These are phyloP conservation scores for Brassica juncea DNA, from an alignment of 345 rosid genomes.

Conservation along the genomic window DNA sequence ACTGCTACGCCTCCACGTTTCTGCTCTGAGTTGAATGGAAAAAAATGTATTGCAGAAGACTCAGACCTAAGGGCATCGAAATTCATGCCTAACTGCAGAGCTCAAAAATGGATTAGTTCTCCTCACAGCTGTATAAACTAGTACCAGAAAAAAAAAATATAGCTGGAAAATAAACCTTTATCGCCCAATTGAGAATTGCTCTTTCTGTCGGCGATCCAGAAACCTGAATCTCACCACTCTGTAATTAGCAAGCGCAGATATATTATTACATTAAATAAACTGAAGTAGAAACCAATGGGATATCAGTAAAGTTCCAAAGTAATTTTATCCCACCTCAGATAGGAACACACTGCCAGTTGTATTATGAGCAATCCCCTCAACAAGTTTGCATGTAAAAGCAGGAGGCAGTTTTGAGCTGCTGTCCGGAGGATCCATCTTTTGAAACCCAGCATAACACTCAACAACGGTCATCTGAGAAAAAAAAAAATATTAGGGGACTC, in stretches of 20 bases:
- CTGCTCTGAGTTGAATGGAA: conserved; percentile 90
- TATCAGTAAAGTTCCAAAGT: not conserved
- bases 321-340: conserved; percentile 56
- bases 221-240: conserved; percentile 78
- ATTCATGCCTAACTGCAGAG: conserved; percentile 84
- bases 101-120: conserved; percentile 21
- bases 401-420: not conserved
- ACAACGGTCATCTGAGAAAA: conserved; percentile 83
- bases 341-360: conserved; percentile 76
- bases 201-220: conserved; percentile 96
- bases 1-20: conserved; percentile 91
- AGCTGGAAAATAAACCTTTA: conserved; percentile 54
- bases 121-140: not conserved
- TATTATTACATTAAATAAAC: not conserved
- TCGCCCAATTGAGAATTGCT: conserved; percentile 84
- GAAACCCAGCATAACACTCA: conserved; percentile 66
- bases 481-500: not conserved
- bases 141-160: conserved; percentile 6
- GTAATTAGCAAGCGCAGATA: conserved; percentile 22
- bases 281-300: conserved; percentile 8
- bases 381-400: conserved; percentile 39
- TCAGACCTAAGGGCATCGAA: conserved; percentile 62
- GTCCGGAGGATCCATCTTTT: conserved; percentile 9
- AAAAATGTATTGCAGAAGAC: conserved; percentile 67
- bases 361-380: conserved; percentile 77